Evolutionary conservation across 2,329 filamentous ascomycete genomes (phyloP).

Genomic region (Penicillium rolfsii): DNA sequence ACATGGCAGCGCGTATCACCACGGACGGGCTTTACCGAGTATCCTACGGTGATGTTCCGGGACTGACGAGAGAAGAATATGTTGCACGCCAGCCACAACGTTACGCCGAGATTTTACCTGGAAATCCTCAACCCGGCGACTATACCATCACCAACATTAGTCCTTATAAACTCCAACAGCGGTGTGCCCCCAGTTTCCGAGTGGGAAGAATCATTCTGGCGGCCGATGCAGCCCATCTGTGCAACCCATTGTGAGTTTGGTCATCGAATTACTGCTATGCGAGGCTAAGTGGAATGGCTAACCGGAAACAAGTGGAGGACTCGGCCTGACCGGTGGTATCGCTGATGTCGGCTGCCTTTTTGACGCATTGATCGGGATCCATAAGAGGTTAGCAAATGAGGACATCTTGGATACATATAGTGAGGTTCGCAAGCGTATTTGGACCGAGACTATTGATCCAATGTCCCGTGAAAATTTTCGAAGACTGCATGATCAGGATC

Average conservation of each 20-base stretch:
- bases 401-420: constrained; percentile 50
- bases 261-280: not conserved
- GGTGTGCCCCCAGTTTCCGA: constrained; percentile 61
- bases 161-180: constrained; percentile 65
- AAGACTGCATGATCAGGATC: constrained; percentile 40
- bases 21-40: constrained; percentile 64
- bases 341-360: constrained; percentile 65
- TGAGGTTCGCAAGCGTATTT: constrained; percentile 46
- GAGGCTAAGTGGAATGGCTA: not conserved
- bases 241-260: constrained; percentile 52
- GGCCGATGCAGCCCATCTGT: constrained; percentile 65
- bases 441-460: constrained; percentile 43
- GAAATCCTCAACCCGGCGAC: constrained; percentile 60
- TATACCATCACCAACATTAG: constrained; percentile 62
- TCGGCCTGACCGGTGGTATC: constrained; percentile 66
- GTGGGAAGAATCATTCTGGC: constrained; percentile 61
- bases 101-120: constrained; percentile 62
- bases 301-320: constrained; percentile 52
- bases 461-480: constrained; percentile 49
- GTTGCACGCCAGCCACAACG: constrained; percentile 57
- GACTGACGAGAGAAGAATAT: constrained; percentile 58
- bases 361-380: constrained; percentile 58
- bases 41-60: constrained; percentile 63
- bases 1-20: constrained; percentile 65
- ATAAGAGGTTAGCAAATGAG: constrained; percentile 44